These are phyloP conservation scores for Coriaria nepalensis DNA, from an alignment of 306 rosid species.

Conservation along the genomic window DNA sequence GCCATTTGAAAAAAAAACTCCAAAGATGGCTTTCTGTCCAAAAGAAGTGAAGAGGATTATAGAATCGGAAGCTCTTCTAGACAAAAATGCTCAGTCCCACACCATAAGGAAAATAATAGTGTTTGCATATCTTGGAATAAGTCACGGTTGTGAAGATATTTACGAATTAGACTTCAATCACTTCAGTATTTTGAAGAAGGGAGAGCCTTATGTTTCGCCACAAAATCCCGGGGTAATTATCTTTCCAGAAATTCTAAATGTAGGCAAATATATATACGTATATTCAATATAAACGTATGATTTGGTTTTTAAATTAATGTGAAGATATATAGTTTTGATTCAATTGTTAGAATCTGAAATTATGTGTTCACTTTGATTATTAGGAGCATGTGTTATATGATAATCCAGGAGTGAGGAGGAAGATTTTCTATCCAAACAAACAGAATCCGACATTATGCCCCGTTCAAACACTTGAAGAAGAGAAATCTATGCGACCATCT, in stretches of 20 bases:
- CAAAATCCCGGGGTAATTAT: constrained; percentile 59
- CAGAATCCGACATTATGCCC: constrained; percentile 54
- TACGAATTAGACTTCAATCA: constrained; percentile 67
- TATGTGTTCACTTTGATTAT: too few species aligned
- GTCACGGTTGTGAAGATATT: constrained; percentile 84
- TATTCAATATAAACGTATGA: too few species aligned
- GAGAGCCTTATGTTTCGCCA: constrained; percentile 51
- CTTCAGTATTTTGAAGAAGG: constrained; percentile 63
- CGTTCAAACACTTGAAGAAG: constrained; percentile 67
- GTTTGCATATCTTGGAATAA: constrained; percentile 75
- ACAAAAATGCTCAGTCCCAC: constrained; percentile 64
- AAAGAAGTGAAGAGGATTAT: constrained; percentile 67
- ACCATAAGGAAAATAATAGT: constrained; percentile 73
- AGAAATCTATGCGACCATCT: constrained; percentile 70
- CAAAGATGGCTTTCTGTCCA: constrained; percentile 69
- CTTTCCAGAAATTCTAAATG: too few species aligned
- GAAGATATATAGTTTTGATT: too few species aligned
- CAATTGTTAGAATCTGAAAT: too few species aligned
- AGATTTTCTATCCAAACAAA: constrained; percentile 48
- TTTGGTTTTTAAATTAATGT: too few species aligned
- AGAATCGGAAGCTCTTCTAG: constrained; percentile 36
- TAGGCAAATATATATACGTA: too few species aligned
- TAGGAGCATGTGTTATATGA: constrained; percentile 74
- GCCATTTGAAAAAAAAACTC: constrained; percentile 37
- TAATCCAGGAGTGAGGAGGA: constrained; percentile 62